Evolutionary conservation across 2,329 filamentous ascomycete genomes (phyloP).

Genomic region (Sporothrix humicola): DNA sequence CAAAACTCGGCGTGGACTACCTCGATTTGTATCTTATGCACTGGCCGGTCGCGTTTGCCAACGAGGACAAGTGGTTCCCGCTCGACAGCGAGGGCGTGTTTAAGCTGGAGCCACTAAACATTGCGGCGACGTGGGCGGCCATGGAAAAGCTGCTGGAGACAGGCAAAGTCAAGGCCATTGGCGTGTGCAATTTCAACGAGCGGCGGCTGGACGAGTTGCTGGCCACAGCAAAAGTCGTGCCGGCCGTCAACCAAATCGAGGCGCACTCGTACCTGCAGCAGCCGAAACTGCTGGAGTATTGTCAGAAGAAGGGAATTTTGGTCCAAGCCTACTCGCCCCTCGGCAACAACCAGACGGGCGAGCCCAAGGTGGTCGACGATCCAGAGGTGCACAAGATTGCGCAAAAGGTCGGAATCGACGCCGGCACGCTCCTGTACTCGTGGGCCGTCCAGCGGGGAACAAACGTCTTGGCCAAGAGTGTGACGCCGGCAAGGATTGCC

Average conservation of each 20-base stretch:
- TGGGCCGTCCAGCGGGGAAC: neutral
- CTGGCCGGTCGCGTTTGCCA: slow-evolving; percentile 41
- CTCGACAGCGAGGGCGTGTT: neutral
- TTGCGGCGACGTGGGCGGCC: neutral
- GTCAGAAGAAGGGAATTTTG: no score
- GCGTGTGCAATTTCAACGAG: neutral
- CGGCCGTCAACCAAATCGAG: neutral
- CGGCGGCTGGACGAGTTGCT: neutral
- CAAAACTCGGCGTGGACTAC: slow-evolving; percentile 58
- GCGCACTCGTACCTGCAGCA: neutral
- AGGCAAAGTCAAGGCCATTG: neutral
- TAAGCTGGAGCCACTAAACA: neutral
- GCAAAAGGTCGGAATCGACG: neutral
- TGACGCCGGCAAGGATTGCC: neutral
- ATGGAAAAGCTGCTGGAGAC: neutral
- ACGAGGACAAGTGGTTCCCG: neutral
- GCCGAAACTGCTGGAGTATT: neutral
- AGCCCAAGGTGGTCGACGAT: neutral
- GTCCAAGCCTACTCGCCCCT: neutral
- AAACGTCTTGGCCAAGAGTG: neutral
- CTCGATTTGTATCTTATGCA: slow-evolving; percentile 59
- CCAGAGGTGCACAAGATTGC: neutral
- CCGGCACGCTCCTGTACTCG: neutral
- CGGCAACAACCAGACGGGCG: neutral
- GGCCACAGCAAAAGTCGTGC: neutral